Evolutionary conservation across 2,329 filamentous ascomycete species (phyloP).

Genomic region (Aspergillus sp.): DNA sequence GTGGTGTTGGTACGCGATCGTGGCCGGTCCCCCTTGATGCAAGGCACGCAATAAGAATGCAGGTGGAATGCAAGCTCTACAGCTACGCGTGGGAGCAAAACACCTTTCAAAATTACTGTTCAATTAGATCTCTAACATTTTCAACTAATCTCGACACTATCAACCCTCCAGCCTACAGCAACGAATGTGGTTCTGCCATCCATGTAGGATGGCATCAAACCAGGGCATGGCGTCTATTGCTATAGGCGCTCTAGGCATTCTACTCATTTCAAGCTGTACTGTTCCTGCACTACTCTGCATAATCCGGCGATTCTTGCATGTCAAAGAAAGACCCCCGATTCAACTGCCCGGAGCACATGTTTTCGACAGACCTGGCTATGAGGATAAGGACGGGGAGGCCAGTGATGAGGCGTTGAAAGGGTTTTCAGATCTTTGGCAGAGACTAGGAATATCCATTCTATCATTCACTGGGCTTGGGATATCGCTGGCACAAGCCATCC

Average conservation of each 20-base stretch:
- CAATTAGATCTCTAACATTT: neutral
- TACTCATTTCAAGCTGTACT: conserved; percentile 26
- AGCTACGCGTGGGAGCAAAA: neutral
- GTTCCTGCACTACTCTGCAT: conserved; percentile 30
- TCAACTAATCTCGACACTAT: neutral
- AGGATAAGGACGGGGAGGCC: conserved; percentile 70
- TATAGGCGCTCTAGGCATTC: conserved; percentile 28
- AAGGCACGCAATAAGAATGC: conserved; percentile 8
- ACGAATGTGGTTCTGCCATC: neutral
- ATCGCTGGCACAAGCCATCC: conserved; percentile 60
- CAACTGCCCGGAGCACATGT: conserved; percentile 24
- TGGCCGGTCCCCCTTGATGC: neutral
- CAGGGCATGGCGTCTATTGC: conserved; percentile 23
- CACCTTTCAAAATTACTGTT: neutral
- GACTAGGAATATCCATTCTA: conserved; percentile 57
- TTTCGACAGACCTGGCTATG: conserved; percentile 53
- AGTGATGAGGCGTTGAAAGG: conserved; percentile 63
- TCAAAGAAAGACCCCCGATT: conserved; percentile 11
- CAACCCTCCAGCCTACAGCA: neutral
- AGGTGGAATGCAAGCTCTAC: conserved; percentile 4
- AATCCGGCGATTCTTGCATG: conserved; percentile 19
- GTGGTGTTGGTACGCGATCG: neutral
- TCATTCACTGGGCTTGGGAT: conserved; percentile 56
- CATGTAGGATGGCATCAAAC: conserved; percentile 25
- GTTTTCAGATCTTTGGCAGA: conserved; percentile 64